These are phyloP conservation scores for Sporothrix schenckii DNA, from an alignment of 2,329 filamentous ascomycete species.

Conservation along the genomic window DNA sequence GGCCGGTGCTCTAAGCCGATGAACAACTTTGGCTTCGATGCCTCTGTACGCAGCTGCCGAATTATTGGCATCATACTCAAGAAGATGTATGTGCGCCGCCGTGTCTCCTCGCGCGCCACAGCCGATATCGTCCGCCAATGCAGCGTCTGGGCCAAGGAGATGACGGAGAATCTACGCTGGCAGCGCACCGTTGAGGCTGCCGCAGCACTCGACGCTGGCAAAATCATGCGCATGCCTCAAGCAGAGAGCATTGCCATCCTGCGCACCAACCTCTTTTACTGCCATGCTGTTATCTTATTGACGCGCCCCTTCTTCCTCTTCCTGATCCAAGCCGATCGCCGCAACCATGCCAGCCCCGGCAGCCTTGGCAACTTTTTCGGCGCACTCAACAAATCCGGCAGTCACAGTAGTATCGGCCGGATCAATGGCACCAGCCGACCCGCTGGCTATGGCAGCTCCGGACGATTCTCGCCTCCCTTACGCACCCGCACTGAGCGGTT, in stretches of 20 bases:
- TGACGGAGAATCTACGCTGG: constrained; percentile 55
- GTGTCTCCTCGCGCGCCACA: constrained; percentile 60
- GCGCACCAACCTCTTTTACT: constrained; percentile 64
- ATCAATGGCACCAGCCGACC: not conserved
- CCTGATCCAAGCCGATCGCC: constrained; percentile 48
- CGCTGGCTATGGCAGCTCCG: not conserved
- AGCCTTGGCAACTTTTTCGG: not conserved
- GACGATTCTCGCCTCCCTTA: constrained; percentile 42
- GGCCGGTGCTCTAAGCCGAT: not conserved
- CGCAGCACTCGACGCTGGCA: constrained; percentile 43
- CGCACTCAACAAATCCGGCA: not conserved
- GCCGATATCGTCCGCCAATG: constrained; percentile 60
- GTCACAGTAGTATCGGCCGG: not conserved
- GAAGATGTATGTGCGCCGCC: constrained; percentile 62
- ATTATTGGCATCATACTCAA: constrained; percentile 62
- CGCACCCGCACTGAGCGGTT: constrained; percentile 44
- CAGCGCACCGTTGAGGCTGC: constrained; percentile 38
- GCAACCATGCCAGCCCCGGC: not conserved
- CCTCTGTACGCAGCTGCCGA: constrained; percentile 60
- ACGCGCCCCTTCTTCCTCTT: constrained; percentile 67
- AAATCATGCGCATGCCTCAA: constrained; percentile 41
- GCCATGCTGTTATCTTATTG: constrained; percentile 64
- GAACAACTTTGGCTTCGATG: constrained; percentile 50
- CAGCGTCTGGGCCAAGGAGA: constrained; percentile 54
- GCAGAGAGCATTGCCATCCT: constrained; percentile 61